Evolutionary conservation across 179 eudicot genomes (phyloP).

Genomic region (Amaranthus tricolor): DNA sequence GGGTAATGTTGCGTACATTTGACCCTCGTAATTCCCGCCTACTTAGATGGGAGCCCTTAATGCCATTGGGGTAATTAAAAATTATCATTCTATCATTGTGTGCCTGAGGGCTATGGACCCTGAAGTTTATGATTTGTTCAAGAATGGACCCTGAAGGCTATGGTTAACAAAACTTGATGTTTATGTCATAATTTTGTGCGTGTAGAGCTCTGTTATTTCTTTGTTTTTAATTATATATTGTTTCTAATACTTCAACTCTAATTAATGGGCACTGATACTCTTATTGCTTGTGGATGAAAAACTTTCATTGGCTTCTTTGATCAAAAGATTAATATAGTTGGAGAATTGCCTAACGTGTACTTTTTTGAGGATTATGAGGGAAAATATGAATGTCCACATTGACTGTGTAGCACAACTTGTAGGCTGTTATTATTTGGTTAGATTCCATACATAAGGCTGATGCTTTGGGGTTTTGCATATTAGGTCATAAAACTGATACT

Average conservation of each 20-base stretch:
- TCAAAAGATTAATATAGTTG: neutral
- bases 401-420: constrained; percentile 7
- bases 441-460: constrained; percentile 21
- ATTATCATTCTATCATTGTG: too few relatives aligned
- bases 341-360: constrained; percentile 4
- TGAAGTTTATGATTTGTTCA: too few relatives aligned
- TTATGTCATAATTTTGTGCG: neutral
- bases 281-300: neutral
- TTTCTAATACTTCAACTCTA: neutral
- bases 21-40: too few relatives aligned
- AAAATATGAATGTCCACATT: neutral
- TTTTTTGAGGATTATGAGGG: constrained; percentile 12
- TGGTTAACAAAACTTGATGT: neutral
- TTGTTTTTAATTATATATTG: too few relatives aligned
- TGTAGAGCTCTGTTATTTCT: neutral
- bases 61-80: too few relatives aligned
- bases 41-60: too few relatives aligned
- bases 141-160: neutral
- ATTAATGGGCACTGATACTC: neutral
- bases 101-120: too few relatives aligned
- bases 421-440: constrained; percentile 28
- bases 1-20: too few relatives aligned
- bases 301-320: neutral
- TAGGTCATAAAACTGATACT: constrained; percentile 30
- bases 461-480: constrained; percentile 8